Evolutionary conservation across 495 filamentous ascomycete species (phyloP), one percentile per base, ranked within the genome.

Genomic region (Xylaria sp.): DNA sequence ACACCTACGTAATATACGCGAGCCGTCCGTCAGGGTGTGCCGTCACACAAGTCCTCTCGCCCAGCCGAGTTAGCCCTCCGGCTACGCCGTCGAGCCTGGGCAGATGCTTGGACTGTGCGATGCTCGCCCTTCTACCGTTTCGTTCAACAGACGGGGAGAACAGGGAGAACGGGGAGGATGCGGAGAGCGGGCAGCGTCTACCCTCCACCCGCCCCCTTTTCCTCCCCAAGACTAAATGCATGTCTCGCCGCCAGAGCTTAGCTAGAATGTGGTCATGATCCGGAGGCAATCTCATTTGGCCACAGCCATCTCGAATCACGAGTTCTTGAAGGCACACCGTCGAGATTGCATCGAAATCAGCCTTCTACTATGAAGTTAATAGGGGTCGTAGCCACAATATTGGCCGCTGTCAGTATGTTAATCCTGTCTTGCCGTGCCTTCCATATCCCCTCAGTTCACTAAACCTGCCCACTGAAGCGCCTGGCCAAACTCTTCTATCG

Each of bases 401-500:
- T 58, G 41, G 37, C 52, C 1, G 14, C 29, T 21, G 19, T 35
- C 17, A n/a, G 69, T 71, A 58, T 48, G 61, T 66, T 58, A 2
- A 31, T 12, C 52, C 21, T 48, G 21, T 61, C 26, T 12, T 26
- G 14, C 3, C 15, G 9, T 48, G 7, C 26, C 4, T 33, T 33
- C 5, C 41, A 4, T 5, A 19, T 33, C 29, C 59, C 7, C 17
- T 26, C 9, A 50, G 2, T 35, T 43, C 9, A 63, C 69, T 40
- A 15, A 66, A 35, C 31, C 8, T 35, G 15, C 5, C 24, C 19
- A 52, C 14, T 5, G 29, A 17, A 68, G 67, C 69, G 29, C 33
- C 68, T 12, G 72, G 75, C 7, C 66, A 77, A 4, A 59, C 75
- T 31, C 14, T 31, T 24, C 5, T 63, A 17, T 35, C 61, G n/a